A percentile compares a stretch with the other conserved stretches of the same genome.
phyloP scores from a whole-genome alignment of 2,329 filamentous ascomycete species.

The Emergomyces pasteurianus region DNA sequence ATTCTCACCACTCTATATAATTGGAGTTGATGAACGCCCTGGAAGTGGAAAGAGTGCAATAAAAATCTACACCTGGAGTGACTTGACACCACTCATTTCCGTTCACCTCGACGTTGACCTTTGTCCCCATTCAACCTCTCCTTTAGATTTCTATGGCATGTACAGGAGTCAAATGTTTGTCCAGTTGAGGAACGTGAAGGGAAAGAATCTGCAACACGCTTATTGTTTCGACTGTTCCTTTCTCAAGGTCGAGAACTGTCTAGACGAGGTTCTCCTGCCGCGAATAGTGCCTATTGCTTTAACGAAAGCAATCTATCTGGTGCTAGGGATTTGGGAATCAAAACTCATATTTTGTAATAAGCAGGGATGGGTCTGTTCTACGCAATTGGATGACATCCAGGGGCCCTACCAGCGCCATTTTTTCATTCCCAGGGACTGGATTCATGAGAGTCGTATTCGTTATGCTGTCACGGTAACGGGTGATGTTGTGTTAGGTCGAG shows the following conservation, averaged over 20 bases:
- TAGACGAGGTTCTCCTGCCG: not conserved
- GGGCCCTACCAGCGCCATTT: conserved; percentile 18
- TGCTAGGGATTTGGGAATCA: conserved; percentile 13
- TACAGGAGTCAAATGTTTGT: conserved; percentile 15
- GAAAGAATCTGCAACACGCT: conserved; percentile 2
- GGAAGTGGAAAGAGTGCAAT: conserved; percentile 4
- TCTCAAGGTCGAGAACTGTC: conserved; percentile 6
- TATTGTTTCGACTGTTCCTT: conserved; percentile 9
- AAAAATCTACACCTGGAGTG: conserved; percentile 18
- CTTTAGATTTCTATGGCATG: conserved; percentile 5
- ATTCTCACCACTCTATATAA: conserved; percentile 15
- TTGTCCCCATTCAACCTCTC: not conserved
- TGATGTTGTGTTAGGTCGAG: conserved; percentile 17
- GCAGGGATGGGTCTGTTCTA: conserved; percentile 20
- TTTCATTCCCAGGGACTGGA: conserved; percentile 24
- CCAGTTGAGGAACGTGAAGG: conserved; percentile 1
- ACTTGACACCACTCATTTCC: conserved; percentile 17
- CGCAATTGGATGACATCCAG: conserved; percentile 8
- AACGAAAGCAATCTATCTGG: conserved; percentile 7
- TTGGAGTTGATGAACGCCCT: conserved; percentile 17
- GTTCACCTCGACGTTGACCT: not conserved
- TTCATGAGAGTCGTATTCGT: conserved; percentile 14
- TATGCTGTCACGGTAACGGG: conserved; percentile 11
- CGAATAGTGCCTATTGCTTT: not conserved
- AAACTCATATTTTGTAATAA: conserved; percentile 19